Evolutionary conservation across 768 basidiomycete species (phyloP).

Genomic region (Amanita pseudoporphyria): DNA sequence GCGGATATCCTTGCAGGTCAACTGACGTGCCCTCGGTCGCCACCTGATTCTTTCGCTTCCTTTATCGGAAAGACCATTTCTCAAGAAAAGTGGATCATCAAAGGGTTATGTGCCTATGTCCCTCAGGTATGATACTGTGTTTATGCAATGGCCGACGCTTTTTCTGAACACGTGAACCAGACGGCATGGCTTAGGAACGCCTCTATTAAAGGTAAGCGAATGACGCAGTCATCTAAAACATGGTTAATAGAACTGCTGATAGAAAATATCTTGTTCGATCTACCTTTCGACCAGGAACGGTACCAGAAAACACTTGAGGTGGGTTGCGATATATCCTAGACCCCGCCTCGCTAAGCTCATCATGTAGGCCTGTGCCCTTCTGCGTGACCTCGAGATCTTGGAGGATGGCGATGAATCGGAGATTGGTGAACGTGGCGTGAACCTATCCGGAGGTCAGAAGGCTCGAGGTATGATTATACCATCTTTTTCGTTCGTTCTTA

Average conservation of each 20-base stretch:
- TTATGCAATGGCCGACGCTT: conserved; percentile 28
- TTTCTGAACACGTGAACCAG: conserved; percentile 12
- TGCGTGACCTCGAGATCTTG: conserved; percentile 68
- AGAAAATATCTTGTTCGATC: conserved; percentile 63
- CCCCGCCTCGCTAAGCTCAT: conserved; percentile 13
- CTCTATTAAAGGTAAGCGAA: conserved; percentile 37
- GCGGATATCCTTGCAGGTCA: conserved; percentile 80
- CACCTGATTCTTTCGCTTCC: conserved; percentile 65
- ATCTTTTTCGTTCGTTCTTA: conserved; percentile 36
- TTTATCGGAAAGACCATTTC: conserved; percentile 34
- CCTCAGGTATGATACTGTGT: conserved; percentile 46
- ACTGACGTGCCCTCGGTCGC: conserved; percentile 68
- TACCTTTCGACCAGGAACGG: conserved; percentile 60
- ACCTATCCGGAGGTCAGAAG: conserved; percentile 55
- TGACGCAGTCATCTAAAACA: background rate
- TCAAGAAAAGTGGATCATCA: conserved; percentile 66
- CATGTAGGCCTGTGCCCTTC: conserved; percentile 49
- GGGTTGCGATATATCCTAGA: conserved; percentile 10
- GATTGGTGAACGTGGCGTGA: conserved; percentile 74
- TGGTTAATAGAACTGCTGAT: background rate
- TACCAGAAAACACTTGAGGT: conserved; percentile 75
- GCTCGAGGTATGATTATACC: conserved; percentile 38
- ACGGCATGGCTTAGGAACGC: conserved; percentile 68
- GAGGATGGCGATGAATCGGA: conserved; percentile 86
- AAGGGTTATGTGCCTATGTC: conserved; percentile 79